These are phyloP conservation scores for Fusarium bulbicola DNA, from an alignment of 2,329 filamentous ascomycete genomes.

Conservation along the genomic window DNA sequence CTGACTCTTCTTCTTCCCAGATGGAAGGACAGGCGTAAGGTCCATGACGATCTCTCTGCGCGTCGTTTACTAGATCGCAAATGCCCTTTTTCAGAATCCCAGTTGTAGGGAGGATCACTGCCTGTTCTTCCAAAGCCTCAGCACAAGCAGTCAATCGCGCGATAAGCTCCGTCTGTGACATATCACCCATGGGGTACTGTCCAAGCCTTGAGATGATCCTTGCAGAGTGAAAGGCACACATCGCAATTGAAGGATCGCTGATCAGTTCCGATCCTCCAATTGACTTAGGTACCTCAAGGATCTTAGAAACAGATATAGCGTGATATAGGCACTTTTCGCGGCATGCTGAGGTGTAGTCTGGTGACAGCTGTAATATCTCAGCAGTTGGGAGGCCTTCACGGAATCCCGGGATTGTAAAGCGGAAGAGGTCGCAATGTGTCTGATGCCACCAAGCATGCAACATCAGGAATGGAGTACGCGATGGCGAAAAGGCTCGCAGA, in stretches of 20 bases:
- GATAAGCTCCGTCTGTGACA: neutral
- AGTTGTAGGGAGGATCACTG: neutral
- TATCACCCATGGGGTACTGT: conserved; percentile 13
- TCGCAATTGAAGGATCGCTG: conserved; percentile 16
- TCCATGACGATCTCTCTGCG: neutral
- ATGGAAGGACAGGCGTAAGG: conserved; percentile 4
- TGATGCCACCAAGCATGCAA: conserved; percentile 42
- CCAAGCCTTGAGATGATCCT: conserved; percentile 22
- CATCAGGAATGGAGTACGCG: conserved; percentile 36
- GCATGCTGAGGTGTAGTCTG: neutral
- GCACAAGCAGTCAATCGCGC: neutral
- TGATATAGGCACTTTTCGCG: conserved; percentile 15
- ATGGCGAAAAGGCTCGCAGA: conserved; percentile 32
- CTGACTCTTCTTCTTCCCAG: conserved; percentile 18
- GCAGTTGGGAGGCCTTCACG: conserved; percentile 4
- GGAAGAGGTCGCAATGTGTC: conserved; percentile 38
- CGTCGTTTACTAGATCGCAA: conserved; percentile 5
- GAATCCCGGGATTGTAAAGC: conserved; percentile 34
- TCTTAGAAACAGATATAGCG: conserved; percentile 4
- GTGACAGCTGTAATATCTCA: neutral
- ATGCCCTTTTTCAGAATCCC: conserved; percentile 14
- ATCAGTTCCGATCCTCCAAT: conserved; percentile 1
- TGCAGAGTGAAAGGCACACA: conserved; percentile 27
- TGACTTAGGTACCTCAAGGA: neutral
- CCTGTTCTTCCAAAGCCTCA: neutral